Evolutionary conservation across 345 rosid species (phyloP).

Genomic region (Eucalyptus cloeziana): DNA sequence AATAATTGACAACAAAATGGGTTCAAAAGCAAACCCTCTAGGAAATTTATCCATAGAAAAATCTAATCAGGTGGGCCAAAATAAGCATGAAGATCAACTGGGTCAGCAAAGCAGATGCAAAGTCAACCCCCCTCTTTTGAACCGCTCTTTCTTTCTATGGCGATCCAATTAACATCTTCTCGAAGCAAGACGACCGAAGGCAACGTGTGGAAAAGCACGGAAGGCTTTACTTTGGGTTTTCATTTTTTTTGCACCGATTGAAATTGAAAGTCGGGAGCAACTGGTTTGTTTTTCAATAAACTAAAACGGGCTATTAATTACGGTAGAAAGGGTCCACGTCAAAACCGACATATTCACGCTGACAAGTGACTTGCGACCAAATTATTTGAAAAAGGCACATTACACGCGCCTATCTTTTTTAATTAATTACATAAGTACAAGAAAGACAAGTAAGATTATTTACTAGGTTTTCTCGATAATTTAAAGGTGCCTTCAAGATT

Average conservation of each 20-base stretch:
- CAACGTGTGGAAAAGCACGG: not conserved
- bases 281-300: not conserved
- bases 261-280: not conserved
- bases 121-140: not conserved
- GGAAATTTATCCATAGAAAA: not conserved
- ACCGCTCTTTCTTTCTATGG: not conserved
- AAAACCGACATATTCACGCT: not conserved
- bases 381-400: not conserved
- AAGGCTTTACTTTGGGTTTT: not conserved
- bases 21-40: not conserved
- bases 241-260: not conserved
- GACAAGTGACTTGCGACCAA: not conserved
- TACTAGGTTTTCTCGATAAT: not conserved
- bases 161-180: not conserved
- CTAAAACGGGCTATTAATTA: not conserved
- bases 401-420: not conserved
- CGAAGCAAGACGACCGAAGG: not conserved
- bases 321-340: not conserved
- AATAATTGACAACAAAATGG: not conserved
- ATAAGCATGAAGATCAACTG: not conserved
- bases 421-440: not conserved
- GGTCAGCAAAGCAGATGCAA: not conserved
- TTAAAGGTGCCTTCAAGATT: not conserved
- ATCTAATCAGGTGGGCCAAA: not conserved
- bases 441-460: not conserved